phyloP scores from a whole-genome alignment of 306 rosid species.

The Herpetospermum pedunculosum region DNA sequence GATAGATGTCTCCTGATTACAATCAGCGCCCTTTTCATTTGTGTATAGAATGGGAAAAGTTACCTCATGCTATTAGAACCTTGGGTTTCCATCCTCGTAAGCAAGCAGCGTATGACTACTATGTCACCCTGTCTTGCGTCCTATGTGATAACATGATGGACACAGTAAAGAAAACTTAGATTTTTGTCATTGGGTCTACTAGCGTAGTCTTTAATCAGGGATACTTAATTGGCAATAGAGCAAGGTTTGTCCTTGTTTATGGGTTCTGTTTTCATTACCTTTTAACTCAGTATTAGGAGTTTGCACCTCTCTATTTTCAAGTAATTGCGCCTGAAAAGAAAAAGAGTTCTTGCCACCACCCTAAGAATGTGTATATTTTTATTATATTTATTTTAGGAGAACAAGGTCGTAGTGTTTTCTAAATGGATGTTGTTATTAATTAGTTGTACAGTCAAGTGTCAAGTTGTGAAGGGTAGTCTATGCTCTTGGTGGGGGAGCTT shows the following conservation, averaged over 20 bases:
- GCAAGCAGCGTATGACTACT: not conserved
- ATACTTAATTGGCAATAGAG: not conserved
- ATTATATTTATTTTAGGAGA: not conserved
- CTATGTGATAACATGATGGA: not conserved
- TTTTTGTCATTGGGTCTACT: not conserved
- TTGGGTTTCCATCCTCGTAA: not conserved
- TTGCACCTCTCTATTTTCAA: not conserved
- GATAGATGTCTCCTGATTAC: not conserved
- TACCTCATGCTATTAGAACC: not conserved
- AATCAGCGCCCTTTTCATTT: not conserved
- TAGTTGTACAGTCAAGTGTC: not conserved
- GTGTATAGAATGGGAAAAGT: not conserved
- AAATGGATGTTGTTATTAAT: not conserved
- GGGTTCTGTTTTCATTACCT: not conserved
- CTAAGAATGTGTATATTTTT: not conserved
- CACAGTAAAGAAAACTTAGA: not conserved
- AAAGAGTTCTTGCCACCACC: not conserved
- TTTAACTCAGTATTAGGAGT: not conserved
- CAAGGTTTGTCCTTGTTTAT: not conserved
- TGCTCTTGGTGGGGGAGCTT: not conserved
- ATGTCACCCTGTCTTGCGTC: not conserved
- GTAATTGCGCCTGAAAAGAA: not conserved
- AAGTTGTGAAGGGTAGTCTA: not conserved
- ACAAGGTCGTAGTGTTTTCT: not conserved
- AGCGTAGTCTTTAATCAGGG: not conserved